phyloP scores from a whole-genome alignment of 2,329 filamentous ascomycete genomes.

The Cladophialophora carrionii region DNA sequence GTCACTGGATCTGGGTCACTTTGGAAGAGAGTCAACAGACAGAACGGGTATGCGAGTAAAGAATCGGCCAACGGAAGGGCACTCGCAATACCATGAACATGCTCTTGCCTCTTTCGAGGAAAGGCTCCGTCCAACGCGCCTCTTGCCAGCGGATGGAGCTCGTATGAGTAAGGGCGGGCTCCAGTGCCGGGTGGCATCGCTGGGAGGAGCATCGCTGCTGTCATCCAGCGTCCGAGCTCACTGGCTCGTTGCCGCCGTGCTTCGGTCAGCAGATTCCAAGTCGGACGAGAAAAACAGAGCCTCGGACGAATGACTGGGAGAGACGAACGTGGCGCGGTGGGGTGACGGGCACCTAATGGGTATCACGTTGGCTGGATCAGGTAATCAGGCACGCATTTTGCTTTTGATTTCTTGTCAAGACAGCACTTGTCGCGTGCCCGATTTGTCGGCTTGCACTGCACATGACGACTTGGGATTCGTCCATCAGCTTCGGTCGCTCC shows the following conservation, averaged over 20 bases:
- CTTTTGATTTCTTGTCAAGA: neutral
- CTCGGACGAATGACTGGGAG: slow-evolving; percentile 13
- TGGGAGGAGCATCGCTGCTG: neutral
- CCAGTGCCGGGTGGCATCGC: neutral
- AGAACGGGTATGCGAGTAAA: neutral
- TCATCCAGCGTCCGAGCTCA: neutral
- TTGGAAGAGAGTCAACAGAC: neutral
- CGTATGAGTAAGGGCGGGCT: slow-evolving; percentile 15
- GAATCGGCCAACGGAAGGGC: neutral
- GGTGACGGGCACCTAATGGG: neutral
- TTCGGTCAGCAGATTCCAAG: slow-evolving; percentile 6
- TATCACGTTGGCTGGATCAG: slow-evolving; percentile 8
- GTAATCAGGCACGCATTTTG: slow-evolving; percentile 22
- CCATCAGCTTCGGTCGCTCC: neutral
- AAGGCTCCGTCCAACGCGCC: neutral
- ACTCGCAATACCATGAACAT: neutral
- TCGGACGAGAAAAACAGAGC: slow-evolving; percentile 2
- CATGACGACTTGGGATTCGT: neutral
- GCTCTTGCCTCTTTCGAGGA: slow-evolving; percentile 1
- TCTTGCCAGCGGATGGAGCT: neutral
- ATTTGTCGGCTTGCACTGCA: neutral
- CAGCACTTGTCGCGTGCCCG: neutral
- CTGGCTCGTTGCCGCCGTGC: neutral
- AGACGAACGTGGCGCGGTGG: neutral
- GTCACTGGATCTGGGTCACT: neutral